These are phyloP conservation scores for Puccinellia tenuiflora DNA, from an alignment of 176 grass and related monocot genomes.

Conservation along the genomic window DNA sequence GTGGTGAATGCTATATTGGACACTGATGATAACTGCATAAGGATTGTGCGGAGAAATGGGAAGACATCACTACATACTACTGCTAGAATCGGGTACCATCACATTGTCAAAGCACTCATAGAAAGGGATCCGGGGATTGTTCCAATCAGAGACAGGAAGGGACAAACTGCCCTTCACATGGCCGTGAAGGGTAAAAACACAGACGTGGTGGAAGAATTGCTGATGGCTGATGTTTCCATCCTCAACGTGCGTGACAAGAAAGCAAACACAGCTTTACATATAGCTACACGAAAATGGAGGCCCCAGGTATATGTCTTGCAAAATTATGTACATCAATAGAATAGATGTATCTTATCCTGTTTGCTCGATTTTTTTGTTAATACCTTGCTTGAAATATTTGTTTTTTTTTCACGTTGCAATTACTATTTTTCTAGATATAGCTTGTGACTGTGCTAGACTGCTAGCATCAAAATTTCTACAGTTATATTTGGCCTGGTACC, in stretches of 20 bases:
- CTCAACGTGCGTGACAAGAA: slow-evolving; percentile 95
- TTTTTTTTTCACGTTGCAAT: background rate
- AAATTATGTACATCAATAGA: background rate
- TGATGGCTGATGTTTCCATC: slow-evolving; percentile 76
- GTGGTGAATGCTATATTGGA: slow-evolving; percentile 85
- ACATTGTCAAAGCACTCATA: slow-evolving; percentile 73
- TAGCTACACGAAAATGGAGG: slow-evolving; percentile 99
- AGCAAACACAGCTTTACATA: slow-evolving; percentile 86
- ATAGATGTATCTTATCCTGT: background rate
- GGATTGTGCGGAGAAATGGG: slow-evolving; percentile 85
- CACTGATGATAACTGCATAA: slow-evolving; percentile 44
- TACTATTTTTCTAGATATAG: background rate
- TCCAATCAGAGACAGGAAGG: slow-evolving; percentile 82
- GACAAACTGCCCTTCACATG: slow-evolving; percentile 98
- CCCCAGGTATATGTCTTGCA: slow-evolving; percentile 60
- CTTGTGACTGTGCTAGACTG: background rate
- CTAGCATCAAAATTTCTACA: background rate
- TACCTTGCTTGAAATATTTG: background rate
- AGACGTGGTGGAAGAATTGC: slow-evolving; percentile 87
- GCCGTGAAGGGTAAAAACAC: slow-evolving; percentile 93
- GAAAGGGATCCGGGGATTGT: slow-evolving; percentile 73
- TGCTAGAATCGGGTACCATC: slow-evolving; percentile 74
- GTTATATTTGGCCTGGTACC: slow-evolving; percentile 11
- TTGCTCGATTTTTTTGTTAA: background rate
- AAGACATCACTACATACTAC: slow-evolving; percentile 86